A percentile compares a stretch with the other conserved stretches of the same genome.
phyloP scores from a whole-genome alignment of 345 rosid genomes.

The Salix dunnii region DNA sequence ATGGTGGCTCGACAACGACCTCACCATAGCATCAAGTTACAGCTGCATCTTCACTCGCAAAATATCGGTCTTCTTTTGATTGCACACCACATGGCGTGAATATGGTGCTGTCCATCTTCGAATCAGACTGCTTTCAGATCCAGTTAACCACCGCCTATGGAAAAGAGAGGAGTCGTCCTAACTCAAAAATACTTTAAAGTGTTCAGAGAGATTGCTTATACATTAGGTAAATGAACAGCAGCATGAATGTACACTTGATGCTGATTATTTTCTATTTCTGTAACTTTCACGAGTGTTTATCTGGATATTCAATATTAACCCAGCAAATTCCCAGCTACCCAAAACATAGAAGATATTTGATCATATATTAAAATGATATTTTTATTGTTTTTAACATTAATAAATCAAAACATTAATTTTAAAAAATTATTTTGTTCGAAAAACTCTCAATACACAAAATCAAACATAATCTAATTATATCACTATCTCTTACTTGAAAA shows the following conservation, averaged over 20 bases:
- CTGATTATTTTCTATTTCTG: background rate
- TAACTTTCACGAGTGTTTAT: background rate
- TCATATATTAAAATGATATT: no score
- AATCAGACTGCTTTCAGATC: background rate
- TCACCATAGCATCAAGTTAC: background rate
- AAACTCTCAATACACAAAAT: no score
- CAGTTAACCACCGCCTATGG: background rate
- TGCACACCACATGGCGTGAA: background rate
- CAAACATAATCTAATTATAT: no score
- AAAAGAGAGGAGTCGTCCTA: background rate
- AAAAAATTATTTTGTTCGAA: no score
- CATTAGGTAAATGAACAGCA: no score
- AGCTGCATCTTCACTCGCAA: background rate
- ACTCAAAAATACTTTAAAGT: no score
- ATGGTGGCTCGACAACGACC: slow-evolving; percentile 1
- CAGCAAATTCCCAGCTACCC: background rate
- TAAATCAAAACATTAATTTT: no score
- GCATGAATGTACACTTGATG: background rate
- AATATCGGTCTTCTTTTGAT: background rate
- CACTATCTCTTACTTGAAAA: no score
- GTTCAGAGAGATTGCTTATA: no score
- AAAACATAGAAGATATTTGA: no score
- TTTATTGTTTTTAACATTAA: no score
- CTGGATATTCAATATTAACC: background rate
- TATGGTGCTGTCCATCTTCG: background rate